phyloP scores from a whole-genome alignment of 2,329 filamentous ascomycete genomes.

The Pseudogymnoascus sp. region DNA sequence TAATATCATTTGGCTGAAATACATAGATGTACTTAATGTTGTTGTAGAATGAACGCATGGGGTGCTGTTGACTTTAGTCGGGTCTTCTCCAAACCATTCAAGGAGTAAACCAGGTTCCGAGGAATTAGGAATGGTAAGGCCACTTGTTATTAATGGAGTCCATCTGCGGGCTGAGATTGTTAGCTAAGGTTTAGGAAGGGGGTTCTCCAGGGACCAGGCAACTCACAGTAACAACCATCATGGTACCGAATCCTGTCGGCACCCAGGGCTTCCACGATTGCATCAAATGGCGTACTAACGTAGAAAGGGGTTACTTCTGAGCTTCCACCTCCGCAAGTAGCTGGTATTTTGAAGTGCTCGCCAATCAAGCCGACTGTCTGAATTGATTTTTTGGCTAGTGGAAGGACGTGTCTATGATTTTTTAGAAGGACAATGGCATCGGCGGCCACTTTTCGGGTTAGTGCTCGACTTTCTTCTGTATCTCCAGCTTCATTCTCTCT shows the following conservation, averaged over 20 bases:
- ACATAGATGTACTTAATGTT: background rate
- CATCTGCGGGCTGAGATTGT: too few species aligned
- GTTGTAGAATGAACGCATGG: background rate
- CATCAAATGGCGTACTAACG: too few species aligned
- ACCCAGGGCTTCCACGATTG: too few species aligned
- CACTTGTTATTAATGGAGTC: too few species aligned
- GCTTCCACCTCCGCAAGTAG: background rate
- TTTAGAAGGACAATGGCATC: background rate
- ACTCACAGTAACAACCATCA: too few species aligned
- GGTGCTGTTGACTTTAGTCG: background rate
- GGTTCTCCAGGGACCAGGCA: too few species aligned
- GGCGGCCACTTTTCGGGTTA: background rate
- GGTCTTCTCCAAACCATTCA: background rate
- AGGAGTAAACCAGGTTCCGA: background rate
- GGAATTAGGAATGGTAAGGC: too few species aligned
- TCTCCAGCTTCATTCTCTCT: background rate
- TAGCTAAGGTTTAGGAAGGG: too few species aligned
- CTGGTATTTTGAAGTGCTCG: background rate
- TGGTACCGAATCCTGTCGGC: too few species aligned
- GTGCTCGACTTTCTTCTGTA: background rate
- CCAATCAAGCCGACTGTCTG: background rate
- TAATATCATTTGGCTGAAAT: background rate
- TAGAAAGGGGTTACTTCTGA: too few species aligned
- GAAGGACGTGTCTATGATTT: background rate
- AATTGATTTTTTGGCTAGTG: background rate